phyloP scores from a whole-genome alignment of 2,329 filamentous ascomycete genomes.

The Exophiala calicioides region DNA sequence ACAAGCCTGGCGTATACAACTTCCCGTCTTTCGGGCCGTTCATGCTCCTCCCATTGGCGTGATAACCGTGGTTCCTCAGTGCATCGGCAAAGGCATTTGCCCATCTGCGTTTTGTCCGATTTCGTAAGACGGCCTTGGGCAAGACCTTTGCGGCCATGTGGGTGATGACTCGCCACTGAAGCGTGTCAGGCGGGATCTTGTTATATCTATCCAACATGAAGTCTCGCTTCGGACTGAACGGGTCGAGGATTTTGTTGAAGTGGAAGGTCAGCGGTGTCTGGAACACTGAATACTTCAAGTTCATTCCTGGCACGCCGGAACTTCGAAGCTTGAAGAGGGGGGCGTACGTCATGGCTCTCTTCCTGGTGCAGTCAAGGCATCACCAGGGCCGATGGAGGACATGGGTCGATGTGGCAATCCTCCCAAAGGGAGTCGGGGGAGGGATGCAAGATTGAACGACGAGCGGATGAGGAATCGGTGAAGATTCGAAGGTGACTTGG shows the following conservation, averaged over 20 bases:
- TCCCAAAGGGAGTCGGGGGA: too few relatives aligned
- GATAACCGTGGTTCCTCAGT: conserved; percentile 49
- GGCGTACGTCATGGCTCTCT: too few relatives aligned
- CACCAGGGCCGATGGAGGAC: too few relatives aligned
- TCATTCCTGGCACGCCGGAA: too few relatives aligned
- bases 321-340: not conserved
- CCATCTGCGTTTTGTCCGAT: conserved; percentile 46
- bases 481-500: not conserved
- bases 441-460: too few relatives aligned
- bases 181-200: conserved; percentile 41
- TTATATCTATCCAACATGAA: conserved; percentile 37
- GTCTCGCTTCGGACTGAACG: conserved; percentile 39
- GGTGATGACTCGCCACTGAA: conserved; percentile 52
- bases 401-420: too few relatives aligned
- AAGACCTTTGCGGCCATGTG: conserved; percentile 31
- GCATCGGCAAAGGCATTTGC: conserved; percentile 48
- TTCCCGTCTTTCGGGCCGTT: conserved; percentile 20
- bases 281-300: too few relatives aligned
- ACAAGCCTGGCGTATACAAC: conserved; percentile 28
- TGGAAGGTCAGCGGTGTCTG: conserved; percentile 31
- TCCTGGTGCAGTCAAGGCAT: too few relatives aligned
- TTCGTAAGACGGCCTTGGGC: conserved; percentile 50
- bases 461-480: not conserved
- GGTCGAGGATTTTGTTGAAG: conserved; percentile 31
- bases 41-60: conserved; percentile 8